phyloP scores from a whole-genome alignment of 2,329 filamentous ascomycete species.

The Microcyclospora pomicola region DNA sequence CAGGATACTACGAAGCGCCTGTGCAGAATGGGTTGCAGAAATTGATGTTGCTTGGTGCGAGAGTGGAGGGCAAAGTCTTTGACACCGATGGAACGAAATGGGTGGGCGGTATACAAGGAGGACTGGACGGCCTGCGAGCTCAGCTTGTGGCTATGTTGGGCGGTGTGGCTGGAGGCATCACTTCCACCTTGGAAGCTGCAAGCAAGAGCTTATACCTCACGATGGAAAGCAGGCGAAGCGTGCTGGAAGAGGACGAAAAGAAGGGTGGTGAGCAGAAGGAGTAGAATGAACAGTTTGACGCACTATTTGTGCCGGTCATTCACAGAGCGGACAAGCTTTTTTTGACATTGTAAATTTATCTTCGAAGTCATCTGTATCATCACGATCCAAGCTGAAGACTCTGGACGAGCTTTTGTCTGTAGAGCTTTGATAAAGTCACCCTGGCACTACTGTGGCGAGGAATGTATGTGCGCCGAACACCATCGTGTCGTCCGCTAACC shows the following conservation, averaged over 20 bases:
- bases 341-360: too few species aligned
- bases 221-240: conserved; percentile 64
- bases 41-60: conserved; percentile 69
- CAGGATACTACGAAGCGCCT: conserved; percentile 64
- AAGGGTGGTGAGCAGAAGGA: background rate
- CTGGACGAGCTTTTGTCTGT: too few species aligned
- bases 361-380: too few species aligned
- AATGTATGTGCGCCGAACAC: too few species aligned
- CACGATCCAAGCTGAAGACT: too few species aligned
- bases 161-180: conserved; percentile 62
- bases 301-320: too few species aligned
- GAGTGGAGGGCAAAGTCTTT: conserved; percentile 74
- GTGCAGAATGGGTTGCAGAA: conserved; percentile 79
- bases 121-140: conserved; percentile 63
- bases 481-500: too few species aligned
- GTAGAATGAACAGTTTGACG: background rate
- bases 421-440: too few species aligned
- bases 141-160: conserved; percentile 74
- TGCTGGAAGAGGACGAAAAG: conserved; percentile 61
- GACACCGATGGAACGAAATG: conserved; percentile 58
- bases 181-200: conserved; percentile 64
- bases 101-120: conserved; percentile 66
- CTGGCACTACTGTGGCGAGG: too few species aligned
- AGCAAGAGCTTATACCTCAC: conserved; percentile 76
- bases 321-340: too few species aligned